Evolutionary conservation across 1,284 basidiomycete genomes (phyloP), one percentile per base, ranked within the genome.

Genomic region (Taiwanofungus camphoratus): DNA sequence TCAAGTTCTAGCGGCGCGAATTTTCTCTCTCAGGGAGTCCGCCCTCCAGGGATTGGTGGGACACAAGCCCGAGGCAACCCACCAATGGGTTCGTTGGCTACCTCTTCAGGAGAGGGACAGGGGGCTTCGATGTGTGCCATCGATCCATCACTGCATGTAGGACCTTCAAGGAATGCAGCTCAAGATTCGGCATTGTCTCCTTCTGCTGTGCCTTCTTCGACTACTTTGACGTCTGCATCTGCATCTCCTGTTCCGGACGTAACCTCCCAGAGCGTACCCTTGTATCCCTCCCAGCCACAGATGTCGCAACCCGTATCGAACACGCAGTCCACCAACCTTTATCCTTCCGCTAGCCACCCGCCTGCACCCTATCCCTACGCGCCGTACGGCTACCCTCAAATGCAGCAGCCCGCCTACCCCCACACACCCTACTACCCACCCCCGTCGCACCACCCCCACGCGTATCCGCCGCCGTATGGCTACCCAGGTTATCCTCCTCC

Each of bases 371-470:
- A 64, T 44, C 57, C 59, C 5, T 62, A 61, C 40, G 50, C 55
- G 2, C 52, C 58, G 2, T 59, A 59, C 36, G 58, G 55, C 29
- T 62, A 54, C 42, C 42, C 48, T 36, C 18, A 39, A 29, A 41
- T 19, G 27, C 68, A 70, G 48, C 72, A 75, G 46, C 65, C 67
- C 21, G 65, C 74, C 3, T 82, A 81, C 55, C 77, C 79, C 1
- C 82, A 80, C 47, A 60, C 73, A 1, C 74, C 82, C 0, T 83
- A 81, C 52, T 84, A 61, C 41, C 46, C 65, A 2, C 34, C 53
- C 7, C 58, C 55, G 35, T 59, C 42, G 22, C 43, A 35, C 39
- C 44, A 37, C 26, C 48, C 52, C 36, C 53, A 56, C 32, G 48
- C 53, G 16, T 59, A 61, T 39, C 51, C 55, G 4, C 46, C 56